phyloP scores from a whole-genome alignment of 148 eudicot genomes.

The Hydrangea macrophylla region DNA sequence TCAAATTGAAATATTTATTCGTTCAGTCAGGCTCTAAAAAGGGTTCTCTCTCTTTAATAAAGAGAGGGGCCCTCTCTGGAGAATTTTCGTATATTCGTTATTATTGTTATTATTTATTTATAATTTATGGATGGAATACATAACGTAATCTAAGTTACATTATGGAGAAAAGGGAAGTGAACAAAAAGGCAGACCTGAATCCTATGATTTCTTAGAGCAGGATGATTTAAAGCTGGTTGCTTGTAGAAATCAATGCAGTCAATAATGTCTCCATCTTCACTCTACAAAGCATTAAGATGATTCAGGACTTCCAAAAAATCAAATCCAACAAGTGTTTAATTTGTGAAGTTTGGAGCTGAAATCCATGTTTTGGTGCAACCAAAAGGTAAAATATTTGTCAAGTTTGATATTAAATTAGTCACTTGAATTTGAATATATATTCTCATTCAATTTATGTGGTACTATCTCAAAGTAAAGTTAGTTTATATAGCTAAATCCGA shows the following conservation, averaged over 20 bases:
- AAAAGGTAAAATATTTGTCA: no score
- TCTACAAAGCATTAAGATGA: slow-evolving; percentile 24
- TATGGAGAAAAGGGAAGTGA: not conserved
- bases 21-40: no score
- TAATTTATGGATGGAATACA: not conserved
- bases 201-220: slow-evolving; percentile 49
- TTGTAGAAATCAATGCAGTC: slow-evolving; percentile 58
- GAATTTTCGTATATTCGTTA: no score
- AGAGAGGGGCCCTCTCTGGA: no score
- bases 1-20: no score
- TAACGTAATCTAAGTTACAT: not conserved
- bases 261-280: slow-evolving; percentile 71
- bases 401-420: not conserved
- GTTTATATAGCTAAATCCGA: no score
- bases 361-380: not conserved
- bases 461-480: not conserved
- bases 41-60: no score
- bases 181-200: slow-evolving; percentile 37
- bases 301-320: not conserved
- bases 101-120: not conserved
- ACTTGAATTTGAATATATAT: not conserved
- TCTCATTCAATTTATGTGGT: not conserved
- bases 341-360: not conserved
- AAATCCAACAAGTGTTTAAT: not conserved
- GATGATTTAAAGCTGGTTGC: slow-evolving; percentile 64